These are phyloP conservation scores for Aspergillus arachidicola DNA, from an alignment of 2,329 filamentous ascomycete species.

Conservation along the genomic window DNA sequence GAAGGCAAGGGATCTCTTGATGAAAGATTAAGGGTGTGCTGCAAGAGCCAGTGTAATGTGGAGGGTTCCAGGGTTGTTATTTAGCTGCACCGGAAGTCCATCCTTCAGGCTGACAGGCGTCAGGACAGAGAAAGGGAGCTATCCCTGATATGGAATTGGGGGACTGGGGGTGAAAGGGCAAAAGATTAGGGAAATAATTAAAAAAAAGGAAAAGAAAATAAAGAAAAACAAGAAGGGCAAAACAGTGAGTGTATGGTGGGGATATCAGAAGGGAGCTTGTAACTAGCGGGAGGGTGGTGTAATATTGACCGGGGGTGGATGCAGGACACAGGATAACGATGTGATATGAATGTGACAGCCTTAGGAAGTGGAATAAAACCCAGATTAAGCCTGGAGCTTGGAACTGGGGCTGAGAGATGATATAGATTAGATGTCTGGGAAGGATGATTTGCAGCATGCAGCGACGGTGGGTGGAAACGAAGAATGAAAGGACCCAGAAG, in stretches of 20 bases:
- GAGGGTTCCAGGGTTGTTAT: constrained; percentile 45
- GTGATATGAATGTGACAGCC: constrained; percentile 26
- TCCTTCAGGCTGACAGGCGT: constrained; percentile 26
- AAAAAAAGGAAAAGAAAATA: constrained; percentile 15
- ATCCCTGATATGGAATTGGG: constrained; percentile 20
- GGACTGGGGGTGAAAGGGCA: constrained; percentile 7
- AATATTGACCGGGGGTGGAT: constrained; percentile 41
- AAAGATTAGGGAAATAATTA: constrained; percentile 6
- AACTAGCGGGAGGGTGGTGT: constrained; percentile 42
- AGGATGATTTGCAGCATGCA: constrained; percentile 28
- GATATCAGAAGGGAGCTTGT: constrained; percentile 38
- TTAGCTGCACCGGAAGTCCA: constrained; percentile 38
- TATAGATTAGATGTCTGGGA: constrained; percentile 19
- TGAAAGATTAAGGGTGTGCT: constrained; percentile 28
- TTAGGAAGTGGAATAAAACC: constrained; percentile 13
- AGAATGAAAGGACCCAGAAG: constrained; percentile 9
- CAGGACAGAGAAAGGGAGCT: constrained; percentile 16
- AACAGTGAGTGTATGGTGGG: constrained; percentile 25
- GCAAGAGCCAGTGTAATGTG: constrained; percentile 29
- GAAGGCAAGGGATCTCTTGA: constrained; percentile 18
- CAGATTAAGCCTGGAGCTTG: constrained; percentile 15
- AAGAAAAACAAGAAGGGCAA: constrained; percentile 17
- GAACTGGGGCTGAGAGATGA: constrained; percentile 6
- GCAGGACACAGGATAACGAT: constrained; percentile 35
- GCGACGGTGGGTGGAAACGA: constrained; percentile 16